A percentile compares a stretch with the other conserved stretches of the same genome.
phyloP scores from a whole-genome alignment of 306 rosid species.

The Fragaria iinumae region DNA sequence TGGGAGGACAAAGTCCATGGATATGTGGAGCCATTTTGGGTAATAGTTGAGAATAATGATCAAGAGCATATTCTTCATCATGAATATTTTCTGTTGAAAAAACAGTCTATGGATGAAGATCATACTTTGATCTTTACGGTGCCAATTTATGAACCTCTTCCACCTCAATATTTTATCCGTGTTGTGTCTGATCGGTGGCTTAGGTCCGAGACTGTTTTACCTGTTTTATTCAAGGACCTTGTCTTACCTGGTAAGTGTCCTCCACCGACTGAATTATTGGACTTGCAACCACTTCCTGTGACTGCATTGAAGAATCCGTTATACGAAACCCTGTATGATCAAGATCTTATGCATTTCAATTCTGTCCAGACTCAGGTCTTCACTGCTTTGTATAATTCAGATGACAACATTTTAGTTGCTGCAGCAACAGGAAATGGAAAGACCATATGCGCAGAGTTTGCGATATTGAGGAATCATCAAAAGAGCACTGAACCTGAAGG shows the following conservation, averaged over 20 bases:
- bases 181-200: conserved; percentile 95
- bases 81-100: conserved; percentile 75
- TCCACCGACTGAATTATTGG: conserved; percentile 86
- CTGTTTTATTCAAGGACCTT: conserved; percentile 88
- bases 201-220: conserved; percentile 80
- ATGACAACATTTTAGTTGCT: conserved; percentile 82
- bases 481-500: conserved; percentile 74
- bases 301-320: conserved; percentile 76
- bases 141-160: conserved; percentile 84
- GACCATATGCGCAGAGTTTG: conserved; percentile 89
- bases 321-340: conserved; percentile 67
- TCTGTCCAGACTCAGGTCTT: conserved; percentile 96
- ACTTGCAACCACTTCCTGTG: conserved; percentile 87
- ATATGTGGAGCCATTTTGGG: conserved; percentile 94
- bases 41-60: conserved; percentile 90
- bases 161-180: conserved; percentile 80
- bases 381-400: conserved; percentile 77
- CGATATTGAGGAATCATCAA: conserved; percentile 78
- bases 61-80: conserved; percentile 87
- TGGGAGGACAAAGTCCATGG: conserved; percentile 97
- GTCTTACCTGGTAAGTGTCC: conserved; percentile 86
- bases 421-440: conserved; percentile 97
- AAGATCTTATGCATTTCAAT: conserved; percentile 81
- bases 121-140: conserved; percentile 84
- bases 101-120: conserved; percentile 83